Percentiles rank a stretch among this genome's conserved stretches.
Evolutionary conservation across 2,329 filamentous ascomycete genomes (phyloP).

Genomic region (Arthrocladium fulminans): DNA sequence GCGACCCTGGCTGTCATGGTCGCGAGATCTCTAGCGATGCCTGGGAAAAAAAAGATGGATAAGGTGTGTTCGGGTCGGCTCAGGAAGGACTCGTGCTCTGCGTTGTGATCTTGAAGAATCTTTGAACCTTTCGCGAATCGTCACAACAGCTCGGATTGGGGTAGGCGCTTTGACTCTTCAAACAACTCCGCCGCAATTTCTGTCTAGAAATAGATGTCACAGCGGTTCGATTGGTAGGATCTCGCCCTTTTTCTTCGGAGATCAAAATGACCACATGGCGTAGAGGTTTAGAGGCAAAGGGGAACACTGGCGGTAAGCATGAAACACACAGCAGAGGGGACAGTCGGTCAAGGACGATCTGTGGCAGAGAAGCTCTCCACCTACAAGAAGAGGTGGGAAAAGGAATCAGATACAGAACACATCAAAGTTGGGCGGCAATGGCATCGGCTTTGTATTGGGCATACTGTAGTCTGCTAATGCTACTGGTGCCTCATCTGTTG

Average conservation of each 20-base stretch:
- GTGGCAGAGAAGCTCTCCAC: background rate
- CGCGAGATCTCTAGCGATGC: background rate
- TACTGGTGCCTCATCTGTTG: slow-evolving; percentile 8
- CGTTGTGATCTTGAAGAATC: background rate
- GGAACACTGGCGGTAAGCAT: slow-evolving; percentile 4
- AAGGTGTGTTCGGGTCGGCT: background rate
- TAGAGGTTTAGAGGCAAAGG: background rate
- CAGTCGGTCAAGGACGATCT: background rate
- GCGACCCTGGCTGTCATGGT: slow-evolving; percentile 34
- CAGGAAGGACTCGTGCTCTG: background rate
- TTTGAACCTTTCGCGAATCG: background rate
- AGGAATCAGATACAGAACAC: background rate
- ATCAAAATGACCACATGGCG: slow-evolving; percentile 4
- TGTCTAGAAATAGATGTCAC: slow-evolving; percentile 5
- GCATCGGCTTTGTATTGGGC: slow-evolving; percentile 1
- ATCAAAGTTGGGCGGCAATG: slow-evolving; percentile 3
- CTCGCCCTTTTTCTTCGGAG: background rate
- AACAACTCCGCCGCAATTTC: background rate
- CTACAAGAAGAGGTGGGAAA: background rate
- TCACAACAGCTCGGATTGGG: background rate
- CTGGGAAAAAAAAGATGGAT: background rate
- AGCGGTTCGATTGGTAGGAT: slow-evolving; percentile 4
- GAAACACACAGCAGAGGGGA: background rate
- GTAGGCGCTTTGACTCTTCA: background rate
- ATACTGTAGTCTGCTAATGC: background rate